Evolutionary conservation across 2,329 filamentous ascomycete species (phyloP), one percentile per base, ranked within the genome.

Genomic region (Alternaria arbusti): DNA sequence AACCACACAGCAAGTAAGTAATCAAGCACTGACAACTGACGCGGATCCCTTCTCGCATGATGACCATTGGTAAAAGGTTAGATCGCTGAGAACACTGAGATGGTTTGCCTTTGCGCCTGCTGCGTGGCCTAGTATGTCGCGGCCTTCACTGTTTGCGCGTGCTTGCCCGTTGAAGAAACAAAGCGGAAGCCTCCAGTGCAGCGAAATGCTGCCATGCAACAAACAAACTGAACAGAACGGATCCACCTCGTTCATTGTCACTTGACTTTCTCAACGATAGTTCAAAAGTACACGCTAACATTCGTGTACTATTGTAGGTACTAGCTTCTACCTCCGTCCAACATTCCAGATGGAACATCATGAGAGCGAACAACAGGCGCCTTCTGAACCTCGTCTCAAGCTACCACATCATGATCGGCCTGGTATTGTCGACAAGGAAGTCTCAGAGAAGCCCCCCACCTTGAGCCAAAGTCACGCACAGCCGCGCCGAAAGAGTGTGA

Each of bases 1-100:
- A 26, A 20, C 15, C 45, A n/a, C 3, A 59, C 23, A 54, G 22
- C 8, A 43, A 44, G 65, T 70, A 60, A 57, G 64, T 64, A 20
- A 9, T 20, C 32, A 40, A n/a, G 30, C 7, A 12, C 20, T 20
- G 8, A 43, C 20, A 44, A 2, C 15, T 36, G 23, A 20, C n/a
- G 15, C 13, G 43, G 44, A 43, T 45, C 20, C 44, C 11, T 23
- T 52, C 28, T 59, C 20, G 32, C 54, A 68, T 71, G 71, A 75
- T 75, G 74, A 76, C 60, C 63, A 64, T 58, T 75, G 74, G 74
- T 76, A 76, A 77, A 77, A 77, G 75, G 74, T 74, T 71, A 75
- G 70, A 77, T 74, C 64, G 72, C 68, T 23, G 6, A 40, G 36
- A 54, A 43, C 25, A 58, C 63, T 61, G 26, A 13, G 68, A 75